Evolutionary conservation across 1,139 yeast genomes (phyloP).

Genomic region (Kurtzmaniella quercitrusa): DNA sequence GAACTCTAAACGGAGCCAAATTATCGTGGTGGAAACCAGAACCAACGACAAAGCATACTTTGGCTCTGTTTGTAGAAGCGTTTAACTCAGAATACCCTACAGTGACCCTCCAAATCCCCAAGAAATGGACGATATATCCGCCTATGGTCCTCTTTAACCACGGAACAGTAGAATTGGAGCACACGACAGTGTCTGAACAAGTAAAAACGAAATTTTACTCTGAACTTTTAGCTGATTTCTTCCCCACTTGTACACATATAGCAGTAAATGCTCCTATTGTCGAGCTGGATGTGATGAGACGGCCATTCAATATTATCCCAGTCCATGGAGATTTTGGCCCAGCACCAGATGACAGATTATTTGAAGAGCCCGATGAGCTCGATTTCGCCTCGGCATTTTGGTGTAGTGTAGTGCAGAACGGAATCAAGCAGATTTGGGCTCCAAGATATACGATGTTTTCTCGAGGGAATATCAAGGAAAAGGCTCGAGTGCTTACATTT

Average conservation of each 20-base stretch:
- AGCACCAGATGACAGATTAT: conserved; percentile 18
- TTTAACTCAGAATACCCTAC: background rate
- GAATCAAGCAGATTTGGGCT: conserved; percentile 77
- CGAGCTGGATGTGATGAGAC: conserved; percentile 51
- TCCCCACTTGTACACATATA: conserved; percentile 46
- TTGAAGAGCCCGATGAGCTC: conserved; percentile 31
- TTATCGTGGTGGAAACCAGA: conserved; percentile 1
- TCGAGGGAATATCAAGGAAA: conserved; percentile 84
- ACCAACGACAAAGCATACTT: background rate
- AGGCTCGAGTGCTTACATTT: conserved; percentile 53
- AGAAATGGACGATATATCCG: conserved; percentile 59
- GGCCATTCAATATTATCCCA: conserved; percentile 58
- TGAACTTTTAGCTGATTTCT: conserved; percentile 14
- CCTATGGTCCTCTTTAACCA: conserved; percentile 59
- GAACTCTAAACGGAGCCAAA: background rate
- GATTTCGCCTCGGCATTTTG: conserved; percentile 60
- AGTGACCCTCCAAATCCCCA: conserved; percentile 29
- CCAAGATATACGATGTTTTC: conserved; percentile 86
- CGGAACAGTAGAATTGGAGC: conserved; percentile 32
- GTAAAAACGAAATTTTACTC: conserved; percentile 18
- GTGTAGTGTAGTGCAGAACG: conserved; percentile 71
- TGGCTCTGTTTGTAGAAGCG: background rate
- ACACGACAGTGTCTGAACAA: conserved; percentile 25
- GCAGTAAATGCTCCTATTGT: conserved; percentile 71
- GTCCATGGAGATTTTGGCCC: conserved; percentile 67